Percentiles rank a stretch among this genome's conserved stretches.
Evolutionary conservation across 176 grass and related monocot species (phyloP).

Genomic region (Oryza meridionalis): DNA sequence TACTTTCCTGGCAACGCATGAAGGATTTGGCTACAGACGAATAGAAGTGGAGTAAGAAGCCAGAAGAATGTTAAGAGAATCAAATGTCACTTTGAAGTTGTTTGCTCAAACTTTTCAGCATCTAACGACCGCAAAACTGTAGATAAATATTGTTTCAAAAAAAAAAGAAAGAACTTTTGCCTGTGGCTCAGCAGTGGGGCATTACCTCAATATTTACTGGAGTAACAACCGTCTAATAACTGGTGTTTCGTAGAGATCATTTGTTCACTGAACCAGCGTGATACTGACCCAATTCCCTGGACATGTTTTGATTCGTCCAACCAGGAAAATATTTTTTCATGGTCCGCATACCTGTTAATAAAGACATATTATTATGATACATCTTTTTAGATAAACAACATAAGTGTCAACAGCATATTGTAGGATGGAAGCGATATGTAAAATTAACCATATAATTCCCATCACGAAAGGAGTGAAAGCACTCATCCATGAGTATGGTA

Average conservation of each 20-base stretch:
- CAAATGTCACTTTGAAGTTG: background rate
- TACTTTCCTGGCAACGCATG: background rate
- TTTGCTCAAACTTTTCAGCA: background rate
- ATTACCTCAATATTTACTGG: background rate
- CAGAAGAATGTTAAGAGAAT: background rate
- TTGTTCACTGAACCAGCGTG: background rate
- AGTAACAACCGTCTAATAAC: background rate
- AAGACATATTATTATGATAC: background rate
- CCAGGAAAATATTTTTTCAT: background rate
- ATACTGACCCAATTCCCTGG: no score
- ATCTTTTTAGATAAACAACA: background rate
- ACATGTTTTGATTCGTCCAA: background rate
- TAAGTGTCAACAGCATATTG: background rate
- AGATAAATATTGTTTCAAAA: no score
- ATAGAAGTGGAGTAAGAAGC: background rate
- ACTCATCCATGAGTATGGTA: no score
- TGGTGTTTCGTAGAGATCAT: background rate
- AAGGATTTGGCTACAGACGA: background rate
- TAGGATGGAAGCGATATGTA: no score
- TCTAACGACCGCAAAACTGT: background rate
- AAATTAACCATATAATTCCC: no score
- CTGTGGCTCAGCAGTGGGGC: background rate
- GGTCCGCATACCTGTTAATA: background rate
- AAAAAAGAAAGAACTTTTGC: background rate
- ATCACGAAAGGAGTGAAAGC: no score